phyloP scores from a whole-genome alignment of 371 early-diverging fungal genomes.

The Globomyces sp. region DNA sequence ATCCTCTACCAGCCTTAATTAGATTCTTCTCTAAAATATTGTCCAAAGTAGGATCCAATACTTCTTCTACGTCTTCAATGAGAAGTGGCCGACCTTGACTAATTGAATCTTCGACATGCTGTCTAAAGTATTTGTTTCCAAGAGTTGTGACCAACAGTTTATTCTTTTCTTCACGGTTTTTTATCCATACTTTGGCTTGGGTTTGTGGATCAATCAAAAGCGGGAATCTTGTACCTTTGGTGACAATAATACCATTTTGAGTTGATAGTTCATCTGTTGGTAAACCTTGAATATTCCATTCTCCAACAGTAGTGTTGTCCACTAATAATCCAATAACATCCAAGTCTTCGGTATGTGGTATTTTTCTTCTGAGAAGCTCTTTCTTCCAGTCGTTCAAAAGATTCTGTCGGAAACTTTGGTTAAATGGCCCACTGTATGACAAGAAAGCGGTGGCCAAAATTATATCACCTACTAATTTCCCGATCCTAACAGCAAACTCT shows the following conservation, averaged over 20 bases:
- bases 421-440: constrained; percentile 61
- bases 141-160: constrained; percentile 56
- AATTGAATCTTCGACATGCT: constrained; percentile 57
- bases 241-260: constrained; percentile 63
- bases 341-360: constrained; percentile 58
- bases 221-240: constrained; percentile 56
- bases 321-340: constrained; percentile 57
- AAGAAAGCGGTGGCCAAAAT: constrained; percentile 59
- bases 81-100: constrained; percentile 55
- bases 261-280: constrained; percentile 63
- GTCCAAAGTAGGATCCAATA: constrained; percentile 60
- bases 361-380: constrained; percentile 47
- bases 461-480: constrained; percentile 57
- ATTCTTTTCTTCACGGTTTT: constrained; percentile 56
- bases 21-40: constrained; percentile 60
- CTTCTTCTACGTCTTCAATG: constrained; percentile 64
- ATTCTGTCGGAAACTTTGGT: constrained; percentile 53
- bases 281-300: constrained; percentile 67
- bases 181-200: constrained; percentile 64
- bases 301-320: constrained; percentile 58
- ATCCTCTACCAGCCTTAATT: constrained; percentile 57
- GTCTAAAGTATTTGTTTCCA: constrained; percentile 57
- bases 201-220: constrained; percentile 63
- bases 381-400: constrained; percentile 54
- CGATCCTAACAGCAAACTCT: constrained; percentile 57